Evolutionary conservation across 176 grass and related monocot species (phyloP).

Genomic region (Musa itinerans): DNA sequence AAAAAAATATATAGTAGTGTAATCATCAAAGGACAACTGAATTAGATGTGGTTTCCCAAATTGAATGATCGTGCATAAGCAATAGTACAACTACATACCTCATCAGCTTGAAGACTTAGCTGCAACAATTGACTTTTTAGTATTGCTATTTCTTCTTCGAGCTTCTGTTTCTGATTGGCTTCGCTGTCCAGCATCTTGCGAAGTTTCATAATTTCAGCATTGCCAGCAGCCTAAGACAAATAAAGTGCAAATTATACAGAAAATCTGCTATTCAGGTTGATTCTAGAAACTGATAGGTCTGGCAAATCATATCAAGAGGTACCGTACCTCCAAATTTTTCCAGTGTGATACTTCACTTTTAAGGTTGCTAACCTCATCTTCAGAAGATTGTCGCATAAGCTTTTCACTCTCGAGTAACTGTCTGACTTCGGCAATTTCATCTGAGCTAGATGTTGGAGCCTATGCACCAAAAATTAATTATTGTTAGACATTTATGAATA

Average conservation of each 20-base stretch:
- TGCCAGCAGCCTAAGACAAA: conserved; percentile 56
- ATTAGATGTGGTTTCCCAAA: not conserved
- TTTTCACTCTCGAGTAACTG: conserved; percentile 80
- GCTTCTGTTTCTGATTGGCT: conserved; percentile 73
- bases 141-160: conserved; percentile 81
- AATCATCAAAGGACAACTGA: not conserved
- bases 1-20: not conserved
- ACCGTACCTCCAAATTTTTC: conserved; percentile 88
- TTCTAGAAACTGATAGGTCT: conserved; percentile 14
- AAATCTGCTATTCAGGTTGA: conserved; percentile 2
- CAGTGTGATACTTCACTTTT: conserved; percentile 86
- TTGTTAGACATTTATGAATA: not conserved
- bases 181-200: conserved; percentile 70
- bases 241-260: conserved; percentile 20
- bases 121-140: conserved; percentile 86
- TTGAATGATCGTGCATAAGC: not conserved
- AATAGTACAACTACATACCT: conserved; percentile 37
- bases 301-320: conserved; percentile 10
- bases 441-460: conserved; percentile 48
- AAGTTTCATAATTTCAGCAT: conserved; percentile 65
- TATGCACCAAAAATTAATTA: conserved; percentile 18
- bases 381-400: conserved; percentile 46
- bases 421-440: conserved; percentile 39
- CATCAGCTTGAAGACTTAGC: conserved; percentile 82
- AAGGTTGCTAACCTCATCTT: conserved; percentile 71